Evolutionary conservation across 106 monocot genomes (phyloP), one percentile per base, ranked within the genome.

Genomic region (Dactylorhiza incarnata): DNA sequence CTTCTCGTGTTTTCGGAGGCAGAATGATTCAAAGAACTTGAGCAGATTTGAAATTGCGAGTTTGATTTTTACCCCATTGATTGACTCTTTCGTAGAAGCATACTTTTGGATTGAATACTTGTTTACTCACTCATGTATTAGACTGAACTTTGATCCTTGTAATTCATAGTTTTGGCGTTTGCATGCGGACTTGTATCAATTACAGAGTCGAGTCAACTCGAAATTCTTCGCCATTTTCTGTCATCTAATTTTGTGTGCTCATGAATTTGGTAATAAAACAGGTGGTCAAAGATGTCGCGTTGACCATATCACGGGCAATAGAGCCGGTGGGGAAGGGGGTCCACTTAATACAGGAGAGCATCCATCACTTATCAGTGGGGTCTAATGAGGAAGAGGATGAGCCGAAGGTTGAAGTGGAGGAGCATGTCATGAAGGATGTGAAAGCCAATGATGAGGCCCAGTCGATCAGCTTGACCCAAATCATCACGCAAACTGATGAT

Each of bases 281-380:
- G 94, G 84, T 94, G 14, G 91, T 86, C 17, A 85, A 89, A 61
- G 94, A 94, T 74, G 89, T 94, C 0, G 87, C 83, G 43, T 79
- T 94, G 54, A 91, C 88, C 5, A 37, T 37, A 37, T 37, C 37
- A 3, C 37, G 3, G 37, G 94, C 88, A 77, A 88, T 94, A 8
- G 90, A 86, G 43, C 94, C 90, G 6, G 86, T 90, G 2, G 90
- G 88, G 73, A 90, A 94, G 73, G 88, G 94, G 45, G 90, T 94
- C 12, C 81, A 78, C 5, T 86, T 86, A 80, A 88, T 90, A 77
- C 88, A 94, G 56, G 88, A 90, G 73, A 90, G 68, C 12, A 61
- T 94, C 43, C 86, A 88, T 52, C 83, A 87, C 51, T 73, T 85
- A 1, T 75, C 84, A 20, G 37, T 37, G 37, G 37, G 37, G 37